A percentile compares a stretch with the other conserved stretches of the same genome.
These are phyloP conservation scores for Thielaviopsis euricoi DNA, from an alignment of 2,329 filamentous ascomycete genomes.

Conservation along the genomic window DNA sequence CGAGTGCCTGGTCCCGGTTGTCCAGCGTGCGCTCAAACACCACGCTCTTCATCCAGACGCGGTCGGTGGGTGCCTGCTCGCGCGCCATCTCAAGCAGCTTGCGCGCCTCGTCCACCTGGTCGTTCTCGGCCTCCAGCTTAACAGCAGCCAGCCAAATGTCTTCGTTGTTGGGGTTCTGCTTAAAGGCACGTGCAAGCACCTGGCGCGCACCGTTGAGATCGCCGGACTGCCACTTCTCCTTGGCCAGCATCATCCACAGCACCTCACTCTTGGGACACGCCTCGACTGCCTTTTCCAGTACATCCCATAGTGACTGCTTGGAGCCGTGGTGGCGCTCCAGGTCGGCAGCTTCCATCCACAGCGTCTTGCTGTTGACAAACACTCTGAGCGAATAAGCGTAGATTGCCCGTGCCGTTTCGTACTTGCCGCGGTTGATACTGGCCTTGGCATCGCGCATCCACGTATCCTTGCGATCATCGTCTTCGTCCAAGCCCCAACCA, in stretches of 20 bases:
- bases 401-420: constrained; percentile 83
- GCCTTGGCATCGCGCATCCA: constrained; percentile 88
- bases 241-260: constrained; percentile 88
- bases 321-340: constrained; percentile 80
- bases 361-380: constrained; percentile 71
- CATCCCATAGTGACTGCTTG: constrained; percentile 64
- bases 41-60: constrained; percentile 93
- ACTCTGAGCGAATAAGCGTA: constrained; percentile 81
- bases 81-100: constrained; percentile 69
- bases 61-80: constrained; percentile 79
- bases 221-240: constrained; percentile 83
- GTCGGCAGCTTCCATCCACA: constrained; percentile 84
- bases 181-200: constrained; percentile 79
- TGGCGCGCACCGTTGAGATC: constrained; percentile 73
- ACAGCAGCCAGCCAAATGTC: constrained; percentile 96
- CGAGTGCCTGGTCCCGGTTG: constrained; percentile 64
- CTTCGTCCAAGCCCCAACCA: constrained; percentile 84
- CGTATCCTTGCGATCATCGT: constrained; percentile 87
- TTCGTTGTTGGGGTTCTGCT: constrained; percentile 90
- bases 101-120: constrained; percentile 65
- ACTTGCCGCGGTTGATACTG: constrained; percentile 65
- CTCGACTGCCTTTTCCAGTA: constrained; percentile 86
- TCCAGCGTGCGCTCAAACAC: constrained; percentile 79
- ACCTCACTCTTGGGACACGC: constrained; percentile 83
- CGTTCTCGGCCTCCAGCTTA: constrained; percentile 84